These are phyloP conservation scores for Phialophora verrucosa DNA, from an alignment of 2,329 filamentous ascomycete species.

Conservation along the genomic window DNA sequence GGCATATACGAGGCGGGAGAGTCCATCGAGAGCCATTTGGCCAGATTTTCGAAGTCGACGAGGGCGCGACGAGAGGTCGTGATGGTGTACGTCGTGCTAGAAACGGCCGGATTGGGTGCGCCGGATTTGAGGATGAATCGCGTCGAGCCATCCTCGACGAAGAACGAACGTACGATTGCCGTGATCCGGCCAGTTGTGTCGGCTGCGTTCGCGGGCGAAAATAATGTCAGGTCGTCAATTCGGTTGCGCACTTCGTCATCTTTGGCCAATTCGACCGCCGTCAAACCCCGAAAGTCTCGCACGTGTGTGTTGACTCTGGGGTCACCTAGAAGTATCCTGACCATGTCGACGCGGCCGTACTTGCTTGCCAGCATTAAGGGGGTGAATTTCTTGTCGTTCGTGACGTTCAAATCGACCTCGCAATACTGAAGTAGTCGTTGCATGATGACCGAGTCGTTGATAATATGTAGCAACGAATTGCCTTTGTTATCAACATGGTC, in stretches of 20 bases:
- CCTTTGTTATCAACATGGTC: conserved; percentile 92
- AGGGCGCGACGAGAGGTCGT: conserved; percentile 91
- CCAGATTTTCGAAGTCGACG: conserved; percentile 87
- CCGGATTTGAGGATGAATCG: conserved; percentile 93
- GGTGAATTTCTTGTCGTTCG: conserved; percentile 93
- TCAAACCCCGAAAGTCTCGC: conserved; percentile 84
- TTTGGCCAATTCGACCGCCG: conserved; percentile 94
- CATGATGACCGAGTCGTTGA: conserved; percentile 82
- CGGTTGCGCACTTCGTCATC: conserved; percentile 96
- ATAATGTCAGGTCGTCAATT: conserved; percentile 89
- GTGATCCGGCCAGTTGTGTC: conserved; percentile 81
- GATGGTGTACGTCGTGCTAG: conserved; percentile 81
- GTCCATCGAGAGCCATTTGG: conserved; percentile 80
- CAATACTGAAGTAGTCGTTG: conserved; percentile 77
- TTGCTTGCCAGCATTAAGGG: conserved; percentile 98
- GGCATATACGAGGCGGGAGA: conserved; percentile 97
- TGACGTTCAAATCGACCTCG: conserved; percentile 94
- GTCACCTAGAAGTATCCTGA: conserved; percentile 84
- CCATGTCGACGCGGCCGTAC: conserved; percentile 92
- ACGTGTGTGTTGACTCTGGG: conserved; percentile 83
- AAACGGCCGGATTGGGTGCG: conserved; percentile 67
- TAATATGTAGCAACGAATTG: conserved; percentile 93
- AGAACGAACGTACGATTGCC: conserved; percentile 91
- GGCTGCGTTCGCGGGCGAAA: conserved; percentile 61
- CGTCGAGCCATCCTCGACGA: conserved; percentile 94